Evolutionary conservation across 352 stramenopile species (phyloP), one percentile per base, ranked within the genome.

Genomic region (Aphanomyces stellatus): DNA sequence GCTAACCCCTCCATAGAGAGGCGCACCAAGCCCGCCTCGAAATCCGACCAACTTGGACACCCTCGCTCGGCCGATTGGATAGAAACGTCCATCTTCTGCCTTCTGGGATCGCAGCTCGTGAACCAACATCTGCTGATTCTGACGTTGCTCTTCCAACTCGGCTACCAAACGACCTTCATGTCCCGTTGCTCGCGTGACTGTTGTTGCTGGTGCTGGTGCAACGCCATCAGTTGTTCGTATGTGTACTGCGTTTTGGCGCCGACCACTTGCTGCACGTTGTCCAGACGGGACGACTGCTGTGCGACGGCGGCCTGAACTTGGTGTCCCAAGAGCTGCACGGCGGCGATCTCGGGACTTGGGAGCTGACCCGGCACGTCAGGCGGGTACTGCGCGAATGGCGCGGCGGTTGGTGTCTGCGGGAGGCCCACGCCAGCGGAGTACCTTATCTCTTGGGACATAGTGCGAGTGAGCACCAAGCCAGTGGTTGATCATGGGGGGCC

Each of bases 41-140:
- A 57, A 34, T 57, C 49, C 8, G 15, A 57, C 25, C 49, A 57
- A n/a, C 49, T 35, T 57, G 15, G 49, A 57, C 49, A 57, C 49
- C 4, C 49, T 13, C 17, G 49, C 30, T 57, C 17, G 17, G 49
- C 49, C 25, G 49, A 57, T n/a, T 57, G 49, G 15, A 57, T 24
- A n/a, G 49, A 22, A 5, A 34, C 19, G 17, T 57, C 49, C 49
- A 57, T 57, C 49, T 57, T 57, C 19, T 33, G 49, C 49, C 31
- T 57, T 53, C 17, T 43, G 10, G 17, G 10, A 17, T 10, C 37
- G 37, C 37, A 57, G 25, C 49, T 57, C 15, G 4, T 57, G 15
- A 3, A 57, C 25, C 5, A 57, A 24, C 15, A 37, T 28, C 25
- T 57, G 15, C 31, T 57, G 49, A 7, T 28, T 13, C 25, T 34